phyloP scores from a whole-genome alignment of 108 stramenopile genomes.

The Pseudonitzschia multiseries region DNA sequence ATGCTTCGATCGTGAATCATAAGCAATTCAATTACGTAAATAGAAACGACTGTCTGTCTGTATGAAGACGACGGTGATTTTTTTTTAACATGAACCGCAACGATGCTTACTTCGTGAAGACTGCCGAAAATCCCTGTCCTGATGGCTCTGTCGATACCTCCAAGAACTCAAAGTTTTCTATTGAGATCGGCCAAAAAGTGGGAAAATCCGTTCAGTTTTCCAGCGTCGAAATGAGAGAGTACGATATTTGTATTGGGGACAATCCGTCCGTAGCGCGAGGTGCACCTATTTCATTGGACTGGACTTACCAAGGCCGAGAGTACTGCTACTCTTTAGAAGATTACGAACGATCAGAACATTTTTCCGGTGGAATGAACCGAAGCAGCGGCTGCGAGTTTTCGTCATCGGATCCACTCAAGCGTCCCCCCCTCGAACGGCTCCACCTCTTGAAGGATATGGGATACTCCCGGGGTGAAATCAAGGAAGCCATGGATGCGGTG shows the following conservation, averaged over 20 bases:
- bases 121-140: too few relatives aligned
- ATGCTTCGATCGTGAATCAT: too few relatives aligned
- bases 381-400: not conserved
- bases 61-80: too few relatives aligned
- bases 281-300: constrained; percentile 49
- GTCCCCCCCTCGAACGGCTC: not conserved
- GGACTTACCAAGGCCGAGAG: constrained; percentile 29
- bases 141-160: too few relatives aligned
- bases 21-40: too few relatives aligned
- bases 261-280: constrained; percentile 44
- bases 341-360: not conserved
- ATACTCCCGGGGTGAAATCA: constrained; percentile 1
- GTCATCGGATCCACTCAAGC: not conserved
- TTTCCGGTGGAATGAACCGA: not conserved
- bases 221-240: constrained; percentile 34
- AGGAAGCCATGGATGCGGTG: not conserved
- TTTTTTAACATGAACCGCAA: too few relatives aligned
- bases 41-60: too few relatives aligned
- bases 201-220: constrained; percentile 24
- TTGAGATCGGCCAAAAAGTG: not conserved
- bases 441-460: not conserved
- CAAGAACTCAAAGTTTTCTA: not conserved
- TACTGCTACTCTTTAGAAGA: not conserved
- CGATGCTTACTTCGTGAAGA: too few relatives aligned
- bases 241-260: constrained; percentile 43